Evolutionary conservation across 331 rosid species (phyloP), one percentile per base, ranked within the genome.

Genomic region (Cydonia oblonga): DNA sequence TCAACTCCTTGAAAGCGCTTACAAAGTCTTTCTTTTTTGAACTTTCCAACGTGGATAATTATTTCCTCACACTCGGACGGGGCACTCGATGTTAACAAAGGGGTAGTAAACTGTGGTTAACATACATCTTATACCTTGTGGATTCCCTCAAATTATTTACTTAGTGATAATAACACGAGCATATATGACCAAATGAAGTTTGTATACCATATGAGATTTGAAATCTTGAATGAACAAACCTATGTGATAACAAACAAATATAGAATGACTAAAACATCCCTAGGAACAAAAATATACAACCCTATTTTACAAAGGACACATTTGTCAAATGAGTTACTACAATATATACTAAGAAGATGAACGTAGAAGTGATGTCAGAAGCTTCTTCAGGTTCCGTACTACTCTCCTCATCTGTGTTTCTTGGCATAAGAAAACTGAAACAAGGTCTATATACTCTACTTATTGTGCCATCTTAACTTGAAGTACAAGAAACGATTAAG

Each of bases 341-440:
- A 35, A 78, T 56, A 38, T 38, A 82, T 33, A 73, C 15, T 53
- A 71, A 12, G 10, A 67, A 65, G 72, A 63, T 23, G 67, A 71
- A 70, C 11, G 71, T 29, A 28, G 32, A 57, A 74, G 16, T 70
- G 51, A 68, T 32, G 73, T 78, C 29, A 56, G 72, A 77, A 74
- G 78, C 79, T 76, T 79, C 76, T 80, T 67, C 81, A 75, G 82
- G 61, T 64, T 64, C 68, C 56, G 80, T 63, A 79, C 32, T 64
- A 75, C 64, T 51, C 16, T 68, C 59, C 58, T 65, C 57, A 62
- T 29, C 30, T 25, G 73, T 71, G 73, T 49, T 30, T 59, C 73
- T 57, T 1, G 59, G 74, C 71, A 76, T 60, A 66, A 76, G n/a
- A 44, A 74, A 66, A 83, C 82, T 75, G 5, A 53, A 74, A 61